These are phyloP conservation scores for Aspergillus jensenii DNA, from an alignment of 2,329 filamentous ascomycete genomes.

Conservation along the genomic window DNA sequence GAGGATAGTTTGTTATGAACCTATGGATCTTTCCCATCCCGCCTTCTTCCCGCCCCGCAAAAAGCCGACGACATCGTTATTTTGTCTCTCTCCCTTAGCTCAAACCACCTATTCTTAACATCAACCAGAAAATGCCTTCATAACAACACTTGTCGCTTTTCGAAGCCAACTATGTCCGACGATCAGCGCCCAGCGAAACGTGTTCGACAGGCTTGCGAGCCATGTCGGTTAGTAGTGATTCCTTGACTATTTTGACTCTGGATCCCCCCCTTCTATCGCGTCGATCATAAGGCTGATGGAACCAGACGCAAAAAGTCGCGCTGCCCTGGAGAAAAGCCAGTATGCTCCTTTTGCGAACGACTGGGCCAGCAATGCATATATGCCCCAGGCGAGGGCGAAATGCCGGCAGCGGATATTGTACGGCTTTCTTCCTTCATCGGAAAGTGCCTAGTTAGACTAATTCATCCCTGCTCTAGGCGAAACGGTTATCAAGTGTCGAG, in stretches of 20 bases:
- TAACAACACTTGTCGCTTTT: neutral
- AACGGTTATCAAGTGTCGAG: constrained; percentile 9
- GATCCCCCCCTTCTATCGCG: neutral
- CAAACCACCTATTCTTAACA: neutral
- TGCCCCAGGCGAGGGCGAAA: constrained; percentile 28
- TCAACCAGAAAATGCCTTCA: neutral
- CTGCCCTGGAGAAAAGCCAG: constrained; percentile 52
- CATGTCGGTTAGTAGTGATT: constrained; percentile 37
- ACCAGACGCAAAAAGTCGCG: constrained; percentile 52
- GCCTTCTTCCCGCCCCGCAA: constrained; percentile 7
- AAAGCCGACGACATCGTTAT: neutral
- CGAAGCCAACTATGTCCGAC: constrained; percentile 3
- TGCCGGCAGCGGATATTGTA: constrained; percentile 23
- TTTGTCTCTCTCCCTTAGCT: neutral
- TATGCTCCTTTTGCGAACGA: constrained; percentile 52
- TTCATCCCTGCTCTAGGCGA: constrained; percentile 3
- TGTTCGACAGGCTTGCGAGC: constrained; percentile 44
- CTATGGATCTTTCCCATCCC: neutral
- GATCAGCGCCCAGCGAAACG: constrained; percentile 32
- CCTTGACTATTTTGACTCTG: neutral
- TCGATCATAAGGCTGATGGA: constrained; percentile 2
- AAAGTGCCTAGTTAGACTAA: constrained; percentile 14
- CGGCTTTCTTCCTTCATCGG: constrained; percentile 11
- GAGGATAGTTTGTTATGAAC: neutral
- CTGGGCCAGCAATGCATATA: constrained; percentile 50